phyloP scores from a whole-genome alignment of 257 asterid genomes.

The Nicotiana paniculata region DNA sequence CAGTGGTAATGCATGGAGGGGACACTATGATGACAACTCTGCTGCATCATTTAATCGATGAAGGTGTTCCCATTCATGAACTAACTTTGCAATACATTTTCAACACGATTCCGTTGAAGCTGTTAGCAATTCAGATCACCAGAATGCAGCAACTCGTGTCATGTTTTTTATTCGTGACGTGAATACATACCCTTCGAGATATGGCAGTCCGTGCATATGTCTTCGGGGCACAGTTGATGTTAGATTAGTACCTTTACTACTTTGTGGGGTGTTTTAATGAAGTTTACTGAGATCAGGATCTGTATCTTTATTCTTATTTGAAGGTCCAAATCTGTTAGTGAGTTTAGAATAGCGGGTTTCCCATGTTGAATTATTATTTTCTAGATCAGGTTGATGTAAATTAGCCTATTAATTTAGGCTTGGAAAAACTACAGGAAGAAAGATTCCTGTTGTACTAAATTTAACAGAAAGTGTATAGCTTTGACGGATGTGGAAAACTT shows the following conservation, averaged over 20 bases:
- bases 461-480: neutral
- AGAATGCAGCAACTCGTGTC: neutral
- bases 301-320: neutral
- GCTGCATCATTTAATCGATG: slow-evolving; percentile 70
- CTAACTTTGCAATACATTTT: neutral
- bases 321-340: neutral
- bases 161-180: neutral
- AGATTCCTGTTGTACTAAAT: neutral
- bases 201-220: neutral
- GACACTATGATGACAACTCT: slow-evolving; percentile 56
- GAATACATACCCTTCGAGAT: neutral
- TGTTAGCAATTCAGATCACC: neutral
- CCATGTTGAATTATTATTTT: neutral
- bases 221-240: neutral
- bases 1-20: slow-evolving; percentile 86
- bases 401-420: neutral
- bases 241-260: neutral
- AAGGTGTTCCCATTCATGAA: neutral
- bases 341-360: neutral
- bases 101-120: neutral
- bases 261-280: neutral
- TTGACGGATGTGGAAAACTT: neutral
- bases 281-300: neutral
- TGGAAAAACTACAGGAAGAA: slow-evolving; percentile 1
- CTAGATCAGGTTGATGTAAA: neutral